These are phyloP conservation scores for Sphaerostilbella broomeana DNA, from an alignment of 2,329 filamentous ascomycete species.

Conservation along the genomic window DNA sequence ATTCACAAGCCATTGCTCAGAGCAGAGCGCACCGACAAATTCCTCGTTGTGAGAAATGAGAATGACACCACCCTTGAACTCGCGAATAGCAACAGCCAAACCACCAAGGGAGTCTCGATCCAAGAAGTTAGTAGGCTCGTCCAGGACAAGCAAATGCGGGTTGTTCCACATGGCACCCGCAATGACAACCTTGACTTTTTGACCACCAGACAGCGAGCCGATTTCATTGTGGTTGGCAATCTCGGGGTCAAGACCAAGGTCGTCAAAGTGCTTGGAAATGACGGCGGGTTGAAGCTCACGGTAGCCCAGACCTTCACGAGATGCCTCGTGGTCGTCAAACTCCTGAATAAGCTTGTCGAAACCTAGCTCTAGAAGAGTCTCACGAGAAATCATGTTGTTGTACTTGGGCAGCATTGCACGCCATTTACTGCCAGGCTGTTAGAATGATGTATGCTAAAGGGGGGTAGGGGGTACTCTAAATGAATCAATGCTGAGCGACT, in stretches of 20 bases:
- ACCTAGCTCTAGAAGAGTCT: conserved; percentile 78
- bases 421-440: conserved; percentile 94
- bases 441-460: no score
- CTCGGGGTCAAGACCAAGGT: conserved; percentile 90
- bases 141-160: conserved; percentile 90
- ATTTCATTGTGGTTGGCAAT: conserved; percentile 99
- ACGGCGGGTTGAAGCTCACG: conserved; percentile 86
- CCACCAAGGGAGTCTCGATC: conserved; percentile 96
- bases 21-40: conserved; percentile 91
- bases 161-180: conserved; percentile 98
- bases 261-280: conserved; percentile 97
- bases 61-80: conserved; percentile 96
- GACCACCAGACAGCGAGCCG: conserved; percentile 87
- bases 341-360: conserved; percentile 94
- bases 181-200: conserved; percentile 98
- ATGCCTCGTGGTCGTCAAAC: conserved; percentile 97
- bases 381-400: conserved; percentile 88
- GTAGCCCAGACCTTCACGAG: conserved; percentile 96
- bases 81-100: conserved; percentile 92
- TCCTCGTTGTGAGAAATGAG: conserved; percentile 99
- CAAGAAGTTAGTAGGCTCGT: conserved; percentile 99
- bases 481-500: conserved; percentile 25
- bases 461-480: neutral
- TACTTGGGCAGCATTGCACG: conserved; percentile 78
- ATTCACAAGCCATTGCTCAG: conserved; percentile 91